A percentile compares a stretch with the other conserved stretches of the same genome.
Evolutionary conservation across 164 flowering plant species (phyloP).

Genomic region (Chimonanthus praecox): DNA sequence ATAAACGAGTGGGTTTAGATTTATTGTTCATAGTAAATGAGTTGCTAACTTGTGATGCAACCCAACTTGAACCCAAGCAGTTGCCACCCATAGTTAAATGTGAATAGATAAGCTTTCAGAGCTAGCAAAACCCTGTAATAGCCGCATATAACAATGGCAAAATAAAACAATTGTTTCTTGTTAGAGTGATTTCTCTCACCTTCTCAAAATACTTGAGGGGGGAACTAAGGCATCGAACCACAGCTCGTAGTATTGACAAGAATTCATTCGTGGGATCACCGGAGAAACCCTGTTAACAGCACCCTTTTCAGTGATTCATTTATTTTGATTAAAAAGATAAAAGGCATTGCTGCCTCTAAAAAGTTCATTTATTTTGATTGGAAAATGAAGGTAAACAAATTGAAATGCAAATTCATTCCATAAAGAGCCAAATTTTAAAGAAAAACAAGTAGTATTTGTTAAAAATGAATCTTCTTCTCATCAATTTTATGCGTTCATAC

Average conservation of each 20-base stretch:
- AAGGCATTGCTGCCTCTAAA: background rate
- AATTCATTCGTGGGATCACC: slow-evolving; percentile 43
- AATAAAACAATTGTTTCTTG: background rate
- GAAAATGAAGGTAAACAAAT: background rate
- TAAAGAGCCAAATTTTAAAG: too few relatives aligned
- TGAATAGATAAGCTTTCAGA: too few relatives aligned
- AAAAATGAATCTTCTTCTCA: background rate
- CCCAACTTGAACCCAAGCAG: too few relatives aligned
- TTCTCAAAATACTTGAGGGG: slow-evolving; percentile 67
- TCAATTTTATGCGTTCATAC: slow-evolving; percentile 23
- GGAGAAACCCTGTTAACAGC: slow-evolving; percentile 4
- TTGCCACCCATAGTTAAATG: too few relatives aligned
- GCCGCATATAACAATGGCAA: background rate
- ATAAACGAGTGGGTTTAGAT: too few relatives aligned
- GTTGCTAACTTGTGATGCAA: too few relatives aligned
- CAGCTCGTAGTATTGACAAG: slow-evolving; percentile 38
- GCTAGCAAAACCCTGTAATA: too few relatives aligned
- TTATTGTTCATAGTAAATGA: too few relatives aligned
- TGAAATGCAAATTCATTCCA: too few relatives aligned
- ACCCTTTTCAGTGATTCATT: background rate
- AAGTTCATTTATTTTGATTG: background rate
- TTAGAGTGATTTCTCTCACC: slow-evolving; percentile 15
- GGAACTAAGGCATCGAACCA: slow-evolving; percentile 50
- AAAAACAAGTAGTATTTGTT: too few relatives aligned
- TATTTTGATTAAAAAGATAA: background rate